These are phyloP conservation scores for Nothophoma quercina DNA, from an alignment of 2,329 filamentous ascomycete species.

Conservation along the genomic window DNA sequence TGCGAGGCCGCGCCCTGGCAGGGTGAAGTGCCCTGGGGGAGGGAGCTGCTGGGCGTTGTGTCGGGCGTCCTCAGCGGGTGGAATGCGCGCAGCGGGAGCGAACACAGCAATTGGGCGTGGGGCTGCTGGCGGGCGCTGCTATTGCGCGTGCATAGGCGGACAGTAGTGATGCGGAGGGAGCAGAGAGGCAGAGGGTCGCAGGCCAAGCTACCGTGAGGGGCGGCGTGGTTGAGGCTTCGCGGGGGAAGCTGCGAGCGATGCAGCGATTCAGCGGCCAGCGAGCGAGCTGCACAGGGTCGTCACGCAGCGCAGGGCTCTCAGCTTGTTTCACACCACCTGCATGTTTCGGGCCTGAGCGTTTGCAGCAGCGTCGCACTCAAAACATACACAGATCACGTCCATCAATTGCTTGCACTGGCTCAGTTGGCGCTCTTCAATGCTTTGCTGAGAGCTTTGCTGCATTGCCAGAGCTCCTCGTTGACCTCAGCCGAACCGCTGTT, in stretches of 20 bases:
- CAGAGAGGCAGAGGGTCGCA: not conserved
- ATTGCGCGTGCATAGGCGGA: not conserved
- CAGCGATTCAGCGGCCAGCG: too few species aligned
- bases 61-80: conserved; percentile 1
- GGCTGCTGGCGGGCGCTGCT: not conserved
- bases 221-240: conserved; percentile 18
- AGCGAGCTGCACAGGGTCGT: conserved; percentile 2
- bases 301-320: not conserved
- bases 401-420: too few species aligned
- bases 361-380: conserved; percentile 1
- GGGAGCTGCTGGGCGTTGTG: not conserved
- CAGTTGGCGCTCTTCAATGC: too few species aligned
- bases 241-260: conserved; percentile 20
- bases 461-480: too few species aligned
- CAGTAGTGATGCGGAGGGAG: not conserved
- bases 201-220: conserved; percentile 10
- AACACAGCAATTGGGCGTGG: not conserved
- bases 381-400: too few species aligned
- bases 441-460: too few species aligned
- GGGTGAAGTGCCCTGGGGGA: conserved; percentile 23
- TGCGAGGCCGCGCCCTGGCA: conserved; percentile 32
- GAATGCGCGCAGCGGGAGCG: conserved; percentile 3
- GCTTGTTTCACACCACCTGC: not conserved
- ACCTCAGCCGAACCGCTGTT: not conserved
- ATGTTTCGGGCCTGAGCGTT: conserved; percentile 1